phyloP scores from a whole-genome alignment of 805 yeast species.

The Blastobotrys chiropterorum region DNA sequence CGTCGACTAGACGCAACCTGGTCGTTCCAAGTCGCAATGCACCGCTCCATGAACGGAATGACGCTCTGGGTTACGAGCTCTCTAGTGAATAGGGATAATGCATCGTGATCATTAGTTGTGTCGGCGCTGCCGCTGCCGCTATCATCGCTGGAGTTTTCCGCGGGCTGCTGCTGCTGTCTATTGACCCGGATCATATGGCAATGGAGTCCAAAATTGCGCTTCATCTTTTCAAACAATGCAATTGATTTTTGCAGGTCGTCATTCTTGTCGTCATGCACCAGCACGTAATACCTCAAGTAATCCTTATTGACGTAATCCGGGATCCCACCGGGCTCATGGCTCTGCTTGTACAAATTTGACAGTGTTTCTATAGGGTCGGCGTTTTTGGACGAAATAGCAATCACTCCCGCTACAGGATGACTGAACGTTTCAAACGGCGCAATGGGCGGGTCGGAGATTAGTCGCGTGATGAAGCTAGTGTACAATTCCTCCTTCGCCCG shows the following conservation, averaged over 20 bases:
- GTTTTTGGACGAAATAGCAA: constrained; percentile 56
- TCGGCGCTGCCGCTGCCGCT: constrained; percentile 1
- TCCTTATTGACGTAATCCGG: constrained; percentile 64
- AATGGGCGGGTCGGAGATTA: constrained; percentile 52
- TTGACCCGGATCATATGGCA: constrained; percentile 21
- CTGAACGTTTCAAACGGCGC: constrained; percentile 80
- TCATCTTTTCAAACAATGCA: constrained; percentile 36
- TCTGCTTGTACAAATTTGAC: constrained; percentile 43
- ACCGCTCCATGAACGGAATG: constrained; percentile 80
- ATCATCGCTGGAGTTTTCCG: no score
- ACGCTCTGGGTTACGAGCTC: constrained; percentile 46
- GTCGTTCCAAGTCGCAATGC: constrained; percentile 81
- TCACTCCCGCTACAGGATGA: constrained; percentile 75
- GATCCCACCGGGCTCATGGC: constrained; percentile 32
- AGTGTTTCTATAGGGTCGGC: constrained; percentile 54
- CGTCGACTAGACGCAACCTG: constrained; percentile 69
- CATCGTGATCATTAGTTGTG: constrained; percentile 34
- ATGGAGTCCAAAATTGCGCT: constrained; percentile 30
- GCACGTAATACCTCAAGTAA: constrained; percentile 49
- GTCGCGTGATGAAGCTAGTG: constrained; percentile 49
- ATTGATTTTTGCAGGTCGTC: constrained; percentile 40
- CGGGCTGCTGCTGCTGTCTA: constrained; percentile 6
- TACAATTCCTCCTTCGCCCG: constrained; percentile 34
- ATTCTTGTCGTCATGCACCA: constrained; percentile 43
- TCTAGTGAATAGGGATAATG: constrained; percentile 36